Evolutionary conservation across 2,329 filamentous ascomycete species (phyloP).

Genomic region (Ilyonectria robusta): DNA sequence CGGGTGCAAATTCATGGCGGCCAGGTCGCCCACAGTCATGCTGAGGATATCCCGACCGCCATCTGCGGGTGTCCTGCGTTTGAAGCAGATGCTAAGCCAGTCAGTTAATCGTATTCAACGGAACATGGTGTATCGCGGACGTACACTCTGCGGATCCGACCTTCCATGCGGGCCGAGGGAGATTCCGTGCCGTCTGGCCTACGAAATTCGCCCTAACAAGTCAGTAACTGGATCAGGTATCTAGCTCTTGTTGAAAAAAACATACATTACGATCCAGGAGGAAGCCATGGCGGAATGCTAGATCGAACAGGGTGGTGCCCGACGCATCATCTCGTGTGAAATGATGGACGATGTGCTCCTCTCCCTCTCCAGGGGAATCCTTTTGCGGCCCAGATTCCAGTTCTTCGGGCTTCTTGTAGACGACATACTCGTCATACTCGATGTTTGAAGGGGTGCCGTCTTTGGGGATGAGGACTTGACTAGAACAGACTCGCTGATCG

Average conservation of each 20-base stretch:
- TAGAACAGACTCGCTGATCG: conserved; percentile 51
- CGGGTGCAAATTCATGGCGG: conserved; percentile 55
- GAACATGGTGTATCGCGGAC: conserved; percentile 18
- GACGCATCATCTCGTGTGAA: conserved; percentile 52
- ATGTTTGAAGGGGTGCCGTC: conserved; percentile 50
- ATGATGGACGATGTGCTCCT: conserved; percentile 52
- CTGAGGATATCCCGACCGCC: conserved; percentile 54
- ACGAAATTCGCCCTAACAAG: conserved; percentile 44
- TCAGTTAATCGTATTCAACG: conserved; percentile 15
- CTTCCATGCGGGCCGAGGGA: conserved; percentile 49
- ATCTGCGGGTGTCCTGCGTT: conserved; percentile 50
- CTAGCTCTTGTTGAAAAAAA: not conserved
- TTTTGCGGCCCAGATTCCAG: conserved; percentile 21
- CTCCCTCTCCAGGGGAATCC: conserved; percentile 27
- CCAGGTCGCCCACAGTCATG: conserved; percentile 53
- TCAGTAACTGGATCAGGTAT: not conserved
- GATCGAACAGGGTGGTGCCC: conserved; percentile 50
- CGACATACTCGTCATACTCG: conserved; percentile 57
- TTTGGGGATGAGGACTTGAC: conserved; percentile 52
- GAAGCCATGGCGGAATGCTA: conserved; percentile 51
- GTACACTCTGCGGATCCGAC: conserved; percentile 55
- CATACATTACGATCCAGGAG: conserved; percentile 50
- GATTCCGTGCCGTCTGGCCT: conserved; percentile 39
- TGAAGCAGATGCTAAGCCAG: conserved; percentile 53
- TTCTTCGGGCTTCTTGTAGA: conserved; percentile 48